Percentiles rank a stretch among this genome's conserved stretches.
These are phyloP conservation scores for Durusdinium trenchii DNA, from an alignment of 73 alveolate genomes.

Conservation along the genomic window DNA sequence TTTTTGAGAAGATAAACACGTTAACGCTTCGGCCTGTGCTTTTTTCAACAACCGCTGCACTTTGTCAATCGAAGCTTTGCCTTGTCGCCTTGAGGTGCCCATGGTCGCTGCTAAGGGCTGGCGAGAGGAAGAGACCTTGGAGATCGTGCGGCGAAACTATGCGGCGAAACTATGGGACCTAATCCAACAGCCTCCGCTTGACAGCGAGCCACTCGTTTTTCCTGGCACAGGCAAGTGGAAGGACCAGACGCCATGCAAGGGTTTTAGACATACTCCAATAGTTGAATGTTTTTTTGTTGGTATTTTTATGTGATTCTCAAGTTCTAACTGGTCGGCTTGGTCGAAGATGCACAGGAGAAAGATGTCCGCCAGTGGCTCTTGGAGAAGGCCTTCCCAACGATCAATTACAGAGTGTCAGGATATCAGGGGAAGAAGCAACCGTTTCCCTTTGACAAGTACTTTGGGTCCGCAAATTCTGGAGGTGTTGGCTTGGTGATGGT, in stretches of 20 bases:
- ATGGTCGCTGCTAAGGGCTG: conserved; percentile 62
- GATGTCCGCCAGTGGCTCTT: conserved; percentile 80
- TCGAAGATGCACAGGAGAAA: neutral
- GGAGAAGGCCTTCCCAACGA: conserved; percentile 70
- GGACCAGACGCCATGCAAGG: neutral
- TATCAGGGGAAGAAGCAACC: conserved; percentile 79
- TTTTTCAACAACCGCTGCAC: too few species aligned
- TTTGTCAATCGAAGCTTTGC: too few species aligned
- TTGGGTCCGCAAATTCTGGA: conserved; percentile 59
- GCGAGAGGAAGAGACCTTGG: conserved; percentile 51
- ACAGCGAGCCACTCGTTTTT: conserved; percentile 36
- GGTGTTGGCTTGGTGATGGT: conserved; percentile 86
- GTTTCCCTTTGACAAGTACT: conserved; percentile 88
- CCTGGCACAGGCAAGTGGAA: conserved; percentile 66
- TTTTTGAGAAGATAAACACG: too few species aligned
- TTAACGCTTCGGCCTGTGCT: too few species aligned
- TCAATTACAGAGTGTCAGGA: conserved; percentile 78
- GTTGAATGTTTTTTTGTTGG: neutral
- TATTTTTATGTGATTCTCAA: too few species aligned
- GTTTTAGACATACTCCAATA: neutral
- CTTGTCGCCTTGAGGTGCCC: conserved; percentile 37
- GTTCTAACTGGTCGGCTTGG: neutral
- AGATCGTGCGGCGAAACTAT: conserved; percentile 63
- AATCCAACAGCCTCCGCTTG: conserved; percentile 56
- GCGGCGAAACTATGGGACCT: conserved; percentile 83